Base-by-base conservation (phyloP, 2,329 filamentous ascomycete species). In the Cadophora malorum region DNA sequence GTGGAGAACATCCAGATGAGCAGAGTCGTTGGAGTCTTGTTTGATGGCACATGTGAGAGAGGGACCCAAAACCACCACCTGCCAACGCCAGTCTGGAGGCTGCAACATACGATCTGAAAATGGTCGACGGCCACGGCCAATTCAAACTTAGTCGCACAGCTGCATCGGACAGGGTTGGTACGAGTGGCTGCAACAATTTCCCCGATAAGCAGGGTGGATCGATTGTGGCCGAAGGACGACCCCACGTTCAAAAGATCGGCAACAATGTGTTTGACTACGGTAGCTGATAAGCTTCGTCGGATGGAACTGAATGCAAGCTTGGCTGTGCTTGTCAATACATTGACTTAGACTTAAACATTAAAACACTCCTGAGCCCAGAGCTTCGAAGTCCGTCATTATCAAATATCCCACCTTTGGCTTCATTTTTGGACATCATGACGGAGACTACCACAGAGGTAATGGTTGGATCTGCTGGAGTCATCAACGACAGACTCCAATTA, bases 1-100 rank as follows among this genome's bases (percentile, higher is more conserved):
- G 61, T 55, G 28, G 33, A 9, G 38, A 33, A 7, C 35, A 19
- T 25, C 14, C 35, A 9, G 35, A 21, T 25, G 66, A 65, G 55
- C 19, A 65, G 25, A 58, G 33, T 33, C 52, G 25, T 19, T 67
- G 62, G 62, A 67, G 62, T 58, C 55, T 64, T 58, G 49, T 67
- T 14, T 67, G 62, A 65, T 16, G 31, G 14, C 45, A 49, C 16
- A 10, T 16, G 41, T 47, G 41, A 47, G 16, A 14, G 16, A 19
- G 3, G 5, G n/a, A n/a, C n/a, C n/a, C n/a, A n/a, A n/a, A n/a
- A n/a, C n/a, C n/a, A n/a, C 16, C 10, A 47, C 1, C 12, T 12
- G 16, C 2, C 41, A 47, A 3, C 7, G 35, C 35, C 35, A 38
- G 3, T 14, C 35, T 2, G 14, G 14, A 38, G 35, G 3, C 5